Base-by-base conservation (phyloP, 805 yeast genomes). In the Dipodascus albidus region DNA sequence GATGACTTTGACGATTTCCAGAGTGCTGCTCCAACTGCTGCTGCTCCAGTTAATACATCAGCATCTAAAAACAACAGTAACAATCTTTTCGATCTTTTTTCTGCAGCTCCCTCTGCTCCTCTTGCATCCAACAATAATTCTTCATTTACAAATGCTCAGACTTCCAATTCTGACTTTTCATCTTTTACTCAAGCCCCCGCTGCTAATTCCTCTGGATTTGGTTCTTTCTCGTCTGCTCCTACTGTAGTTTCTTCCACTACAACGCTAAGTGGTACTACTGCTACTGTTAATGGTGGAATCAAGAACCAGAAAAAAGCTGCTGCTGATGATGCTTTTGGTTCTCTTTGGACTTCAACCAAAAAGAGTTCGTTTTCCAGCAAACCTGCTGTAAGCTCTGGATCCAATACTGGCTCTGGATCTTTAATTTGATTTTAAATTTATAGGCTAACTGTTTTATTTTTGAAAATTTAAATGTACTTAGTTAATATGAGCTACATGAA, bases 1-100 rank as follows among this genome's bases (percentile, higher is more conserved):
- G 83, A 79, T 57, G 83, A 79, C 56, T 78, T 79, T 63, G 85
- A 78, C 58, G 85, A 81, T 59, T 81, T 81, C 74, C 84, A 81
- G 64, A 64, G 72, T 48, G 82, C 83, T n/a, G 79, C 81, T 17
- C 75, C 79, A 14, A 68, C 67, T 8, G n/a, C 63, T 3, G 41
- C 62, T 2, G 49, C 63, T 8, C 41, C 58, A 27, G 50, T 58
- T 3, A 47, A 52, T n/a, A 35, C 56, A n/a, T 57, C 76, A 20
- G 65, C 67, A 15, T 27, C 58, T 6, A 49, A 54, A 19, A 24
- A 38, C 21, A 54, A 47, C 22, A 53, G 50, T 49, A 49, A 58
- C 47, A 52, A 47, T 50, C 50, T 61, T 8, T 60, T 59, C 14
- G 64, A 58, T 38, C 52, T 61, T 50, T 61, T 61, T 53, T 49